Conservation (phyloP, 352 stramenopile species). For the Globisporangium okanoganense region DNA sequence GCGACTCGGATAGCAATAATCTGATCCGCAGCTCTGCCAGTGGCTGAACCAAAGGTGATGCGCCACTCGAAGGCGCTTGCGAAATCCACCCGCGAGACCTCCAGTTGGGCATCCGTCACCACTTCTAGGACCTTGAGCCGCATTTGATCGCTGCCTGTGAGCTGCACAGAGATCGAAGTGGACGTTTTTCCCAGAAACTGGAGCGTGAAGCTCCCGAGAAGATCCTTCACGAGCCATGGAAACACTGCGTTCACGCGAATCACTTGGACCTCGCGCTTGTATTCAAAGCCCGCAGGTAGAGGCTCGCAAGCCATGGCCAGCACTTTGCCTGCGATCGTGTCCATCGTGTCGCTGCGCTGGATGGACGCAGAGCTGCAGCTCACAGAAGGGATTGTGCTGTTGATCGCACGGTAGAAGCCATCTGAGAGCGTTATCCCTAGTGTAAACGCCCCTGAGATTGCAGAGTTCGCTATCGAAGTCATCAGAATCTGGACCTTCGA, state of each 20-base stretch:
- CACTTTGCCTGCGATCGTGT: slow-evolving; percentile 1
- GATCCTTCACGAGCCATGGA: slow-evolving; percentile 1
- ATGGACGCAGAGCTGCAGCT: slow-evolving; percentile 7
- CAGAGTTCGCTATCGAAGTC: slow-evolving; percentile 2
- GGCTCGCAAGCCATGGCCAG: slow-evolving; percentile 8
- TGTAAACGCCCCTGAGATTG: slow-evolving; percentile 6
- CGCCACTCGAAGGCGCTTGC: slow-evolving; percentile 16
- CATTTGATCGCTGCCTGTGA: slow-evolving; percentile 9
- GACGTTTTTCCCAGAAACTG: background rate
- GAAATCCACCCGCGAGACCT: slow-evolving; percentile 13
- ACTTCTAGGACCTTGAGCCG: slow-evolving; percentile 13
- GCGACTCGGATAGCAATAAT: background rate
- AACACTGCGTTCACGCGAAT: slow-evolving; percentile 11
- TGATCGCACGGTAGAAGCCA: slow-evolving; percentile 10
- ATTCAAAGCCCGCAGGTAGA: background rate
- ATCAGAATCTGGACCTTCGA: slow-evolving; percentile 9
- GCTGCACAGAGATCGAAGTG: background rate
- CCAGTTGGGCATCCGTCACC: slow-evolving; percentile 6
- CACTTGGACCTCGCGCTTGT: slow-evolving; percentile 7
- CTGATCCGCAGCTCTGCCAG: background rate
- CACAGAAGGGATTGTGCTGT: background rate
- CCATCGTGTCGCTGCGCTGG: background rate
- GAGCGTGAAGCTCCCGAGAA: slow-evolving; percentile 7
- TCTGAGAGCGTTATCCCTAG: background rate
- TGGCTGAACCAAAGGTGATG: slow-evolving; percentile 14